phyloP scores from a whole-genome alignment of 139 green algal species.

The Chlorella sp. region DNA sequence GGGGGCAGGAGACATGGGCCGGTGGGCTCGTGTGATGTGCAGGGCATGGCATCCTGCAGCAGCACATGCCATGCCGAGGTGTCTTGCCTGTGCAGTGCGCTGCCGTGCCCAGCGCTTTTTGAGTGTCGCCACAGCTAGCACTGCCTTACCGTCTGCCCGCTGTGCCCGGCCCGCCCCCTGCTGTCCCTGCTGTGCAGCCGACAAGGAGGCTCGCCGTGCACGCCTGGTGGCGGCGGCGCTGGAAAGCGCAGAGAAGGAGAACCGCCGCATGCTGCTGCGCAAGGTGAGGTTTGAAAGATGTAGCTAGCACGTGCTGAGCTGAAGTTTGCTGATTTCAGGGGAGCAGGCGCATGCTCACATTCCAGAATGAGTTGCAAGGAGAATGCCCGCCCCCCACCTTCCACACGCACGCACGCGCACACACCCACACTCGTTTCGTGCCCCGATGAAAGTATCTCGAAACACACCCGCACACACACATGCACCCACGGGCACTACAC shows the following conservation, averaged over 20 bases:
- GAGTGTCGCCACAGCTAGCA: too few species aligned
- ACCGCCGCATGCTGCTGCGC: constrained; percentile 79
- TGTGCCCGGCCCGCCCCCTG: not conserved
- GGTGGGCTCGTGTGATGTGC: not conserved
- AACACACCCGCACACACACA: too few species aligned
- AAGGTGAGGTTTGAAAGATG: constrained; percentile 59
- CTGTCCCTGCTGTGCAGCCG: not conserved
- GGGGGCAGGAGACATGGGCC: too few species aligned
- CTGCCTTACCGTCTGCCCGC: not conserved
- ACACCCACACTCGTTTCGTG: too few species aligned
- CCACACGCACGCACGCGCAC: too few species aligned
- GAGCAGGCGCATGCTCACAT: too few species aligned
- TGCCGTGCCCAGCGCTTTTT: too few species aligned
- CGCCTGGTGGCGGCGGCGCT: constrained; percentile 54
- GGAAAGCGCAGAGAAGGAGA: constrained; percentile 74
- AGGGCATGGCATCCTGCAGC: not conserved
- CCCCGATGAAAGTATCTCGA: too few species aligned
- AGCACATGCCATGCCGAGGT: too few species aligned
- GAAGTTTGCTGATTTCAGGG: not conserved
- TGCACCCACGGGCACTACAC: constrained; percentile 21
- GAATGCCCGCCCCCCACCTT: too few species aligned
- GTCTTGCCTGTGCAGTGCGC: too few species aligned
- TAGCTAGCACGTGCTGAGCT: not conserved
- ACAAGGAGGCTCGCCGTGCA: constrained; percentile 42
- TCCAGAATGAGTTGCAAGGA: too few species aligned